Base-by-base conservation (phyloP, 2,329 filamentous ascomycete species). In the Clonostachys sp. region DNA sequence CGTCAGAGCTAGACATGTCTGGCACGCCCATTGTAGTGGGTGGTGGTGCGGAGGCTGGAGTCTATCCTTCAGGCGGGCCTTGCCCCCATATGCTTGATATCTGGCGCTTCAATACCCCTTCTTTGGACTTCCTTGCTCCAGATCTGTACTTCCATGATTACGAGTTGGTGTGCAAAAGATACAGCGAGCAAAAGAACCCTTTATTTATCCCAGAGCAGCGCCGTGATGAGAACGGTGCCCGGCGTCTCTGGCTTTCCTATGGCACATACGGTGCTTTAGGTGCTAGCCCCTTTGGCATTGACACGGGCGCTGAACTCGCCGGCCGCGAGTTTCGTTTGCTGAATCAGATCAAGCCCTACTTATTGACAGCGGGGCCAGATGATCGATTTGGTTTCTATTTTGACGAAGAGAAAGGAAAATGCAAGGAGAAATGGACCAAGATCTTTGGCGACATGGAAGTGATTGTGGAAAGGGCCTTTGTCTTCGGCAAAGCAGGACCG, bases 171-270 rank as follows among this genome's bases (percentile, higher is more conserved):
- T 78, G 74, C 48, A 54, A 52, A 12, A 64, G 70, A 24, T 78
- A 76, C 49, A 56, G 65, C 4, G 14, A 44, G 13, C 13, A 24
- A 6, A 70, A 74, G 44, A 58, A 64, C 5, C 64, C 72, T 0
- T 61, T 78, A 0, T 77, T 78, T 51, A 76, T 78, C 36, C 75
- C 75, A 0, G 75, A 78, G 58, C 75, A 78, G 53, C 62, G 73
- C 6, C 64, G 75, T 12, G 74, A 77, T 46, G 72, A 73, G 35
- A 62, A 67, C 30, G 72, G 72, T 6, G 64, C 68, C 0, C 56
- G 70, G 6, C 52, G 72, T 3, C 55, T 73, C 1, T 75, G 70
- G 69, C 45, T 64, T 0, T 65, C 73, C 0, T 68, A 67, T 17
- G 71, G 66, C 2, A 65, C 66, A 0, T 67, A 71, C 45, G 60